Base-by-base conservation (phyloP, 139 green algal genomes). In the Nannochloris sp. region DNA sequence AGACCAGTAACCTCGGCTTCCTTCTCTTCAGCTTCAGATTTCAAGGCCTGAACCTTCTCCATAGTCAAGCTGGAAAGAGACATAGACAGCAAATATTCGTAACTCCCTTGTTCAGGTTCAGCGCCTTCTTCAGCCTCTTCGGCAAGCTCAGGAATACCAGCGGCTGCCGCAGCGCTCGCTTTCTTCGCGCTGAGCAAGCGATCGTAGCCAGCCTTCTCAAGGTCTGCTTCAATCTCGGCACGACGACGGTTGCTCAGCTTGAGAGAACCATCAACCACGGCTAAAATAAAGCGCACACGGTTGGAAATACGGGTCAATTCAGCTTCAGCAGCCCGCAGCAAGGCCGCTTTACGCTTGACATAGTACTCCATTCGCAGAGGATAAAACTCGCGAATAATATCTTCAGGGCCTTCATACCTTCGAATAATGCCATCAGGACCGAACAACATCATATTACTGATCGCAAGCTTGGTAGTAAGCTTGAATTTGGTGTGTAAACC, bases 391-490 rank as follows among this genome's bases (percentile, higher is more conserved):
- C 70, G 31, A 35, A 99, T 77, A 61, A 97, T 92, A 45, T 88
- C 68, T 72, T 97, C 89, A 0, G 93, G 85, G 15, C 65, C 78
- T 32, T 84, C 69, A 67, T 98, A 99, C 63, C 88, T 90, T 74
- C 81, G 86, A 79, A 99, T 99, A 2, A 76, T 13, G 39, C 92
- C 92, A 12, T 95, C 73, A 42, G 67, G 45, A 68, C 95, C 83
- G 75, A 98, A 99, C 44, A 97, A 82, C 83, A 96, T 87, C 93
- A 99, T 98, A 87, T 99, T 99, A 72, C 76, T 73, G n/a, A 78
- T 87, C 19, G 77, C 80, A 34, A 97, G 84, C 61, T 89, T 95
- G 58, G 58, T 80, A 19, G 61, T 74, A 7, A 98, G 83, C 81
- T 97, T 97, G 88, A 98, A 96, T 71, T 91, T 95, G 60, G 84